These are phyloP conservation scores for Daldinia eschscholtzii DNA, from an alignment of 2,329 filamentous ascomycete genomes.

Conservation along the genomic window DNA sequence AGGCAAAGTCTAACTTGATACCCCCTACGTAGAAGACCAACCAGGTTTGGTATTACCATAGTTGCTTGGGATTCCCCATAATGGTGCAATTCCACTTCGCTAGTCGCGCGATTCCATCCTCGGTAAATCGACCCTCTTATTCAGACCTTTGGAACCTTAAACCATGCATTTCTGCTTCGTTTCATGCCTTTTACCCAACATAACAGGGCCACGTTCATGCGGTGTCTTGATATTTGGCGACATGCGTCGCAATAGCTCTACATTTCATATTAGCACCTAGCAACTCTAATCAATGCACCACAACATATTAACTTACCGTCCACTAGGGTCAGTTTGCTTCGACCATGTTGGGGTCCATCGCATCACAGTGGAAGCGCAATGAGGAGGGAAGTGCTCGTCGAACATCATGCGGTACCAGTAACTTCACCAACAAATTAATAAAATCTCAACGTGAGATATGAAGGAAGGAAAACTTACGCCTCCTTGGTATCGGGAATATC, in stretches of 20 bases:
- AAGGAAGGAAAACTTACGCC: constrained; percentile 69
- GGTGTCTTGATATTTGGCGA: constrained; percentile 72
- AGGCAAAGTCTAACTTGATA: constrained; percentile 25
- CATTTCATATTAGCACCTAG: constrained; percentile 31
- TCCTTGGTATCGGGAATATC: constrained; percentile 98
- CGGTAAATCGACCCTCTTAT: constrained; percentile 18
- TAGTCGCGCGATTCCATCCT: constrained; percentile 19
- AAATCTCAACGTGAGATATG: not conserved
- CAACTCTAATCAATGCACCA: not conserved
- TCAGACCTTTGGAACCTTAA: constrained; percentile 4
- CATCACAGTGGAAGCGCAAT: constrained; percentile 93
- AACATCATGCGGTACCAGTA: constrained; percentile 99
- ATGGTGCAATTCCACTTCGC: constrained; percentile 31
- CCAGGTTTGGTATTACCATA: constrained; percentile 21
- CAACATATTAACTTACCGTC: constrained; percentile 70
- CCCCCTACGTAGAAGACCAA: constrained; percentile 25
- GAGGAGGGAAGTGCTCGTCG: constrained; percentile 95
- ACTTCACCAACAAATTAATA: constrained; percentile 57
- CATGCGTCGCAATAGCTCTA: constrained; percentile 82
- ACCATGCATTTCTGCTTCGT: constrained; percentile 13
- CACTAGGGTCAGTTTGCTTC: constrained; percentile 94
- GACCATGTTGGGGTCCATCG: constrained; percentile 98
- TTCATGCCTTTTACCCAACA: constrained; percentile 24
- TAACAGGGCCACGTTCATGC: constrained; percentile 50
- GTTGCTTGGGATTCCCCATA: constrained; percentile 29